Base-by-base conservation (phyloP, 2,329 filamentous ascomycete species). In the Dryadomyces quercivorus region DNA sequence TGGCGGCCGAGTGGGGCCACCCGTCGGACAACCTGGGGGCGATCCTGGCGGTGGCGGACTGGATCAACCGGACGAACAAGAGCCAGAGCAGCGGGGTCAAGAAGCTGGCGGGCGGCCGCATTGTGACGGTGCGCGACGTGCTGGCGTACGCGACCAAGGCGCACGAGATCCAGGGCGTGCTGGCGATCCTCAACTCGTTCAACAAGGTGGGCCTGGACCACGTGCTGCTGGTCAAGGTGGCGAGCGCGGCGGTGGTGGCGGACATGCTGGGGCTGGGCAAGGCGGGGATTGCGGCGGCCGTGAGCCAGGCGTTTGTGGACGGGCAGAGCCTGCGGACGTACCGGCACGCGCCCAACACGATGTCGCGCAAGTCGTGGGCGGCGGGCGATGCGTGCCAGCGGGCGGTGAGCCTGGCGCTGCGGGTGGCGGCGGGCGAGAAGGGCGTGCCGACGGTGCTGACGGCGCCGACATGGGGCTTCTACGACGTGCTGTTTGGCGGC, bases 1-100 rank as follows among this genome's bases (percentile, higher is more conserved):
- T 98, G 92, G 93, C 93, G 47, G 93, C 93, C 55, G 93, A 98
- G 75, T 98, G 93, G 93, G 93, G 93, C 56, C 93, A 98, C 72
- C 93, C 93, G 59, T 96, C 91, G 5, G 93, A 98, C 77, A 98
- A 98, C 77, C 72, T 98, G 63, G 93, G 93, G 59, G 93, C 92
- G 65, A 98, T 98, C 68, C 82, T 98, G 59, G 89, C 92, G 49
- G 91, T 96, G 52, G 89, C 93, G 57, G 93, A 98, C 77, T 98
- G 93, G 93, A 82, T 95, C 66, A 94, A 91, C 63, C 86, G 93
- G 64, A 96, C 92, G 67, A 85, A 86, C 74, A 83, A 82, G 72
- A 58, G 56, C 74, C 83, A 82, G 72, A 58, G 56, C 59, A 48
- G 54, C 55, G 44, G 50, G 2, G 56, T 44, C 52, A 56, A 55